Conservation (phyloP, 768 basidiomycete genomes). For the Psilocybe cubensis region DNA sequence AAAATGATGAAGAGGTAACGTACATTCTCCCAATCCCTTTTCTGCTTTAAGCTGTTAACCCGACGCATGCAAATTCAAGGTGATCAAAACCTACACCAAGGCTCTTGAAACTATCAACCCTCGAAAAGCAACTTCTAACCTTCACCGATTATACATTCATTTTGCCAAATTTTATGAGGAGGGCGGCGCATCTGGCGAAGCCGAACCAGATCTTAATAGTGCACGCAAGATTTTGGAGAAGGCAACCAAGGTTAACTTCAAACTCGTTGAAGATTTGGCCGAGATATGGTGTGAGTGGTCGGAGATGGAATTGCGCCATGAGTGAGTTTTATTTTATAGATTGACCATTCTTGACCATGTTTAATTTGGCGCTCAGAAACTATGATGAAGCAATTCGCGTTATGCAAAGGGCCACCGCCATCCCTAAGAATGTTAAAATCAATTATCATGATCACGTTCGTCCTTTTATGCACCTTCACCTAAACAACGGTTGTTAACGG, state of each 20-base stretch:
- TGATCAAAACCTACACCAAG: slow-evolving; percentile 90
- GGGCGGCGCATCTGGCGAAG: slow-evolving; percentile 80
- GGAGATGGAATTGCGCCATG: slow-evolving; percentile 95
- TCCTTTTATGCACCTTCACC: slow-evolving; percentile 3
- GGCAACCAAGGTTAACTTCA: slow-evolving; percentile 90
- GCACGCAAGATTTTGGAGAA: slow-evolving; percentile 94
- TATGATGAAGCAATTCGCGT: slow-evolving; percentile 94
- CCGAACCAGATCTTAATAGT: slow-evolving; percentile 80
- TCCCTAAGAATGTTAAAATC: slow-evolving; percentile 88
- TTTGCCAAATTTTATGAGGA: slow-evolving; percentile 99
- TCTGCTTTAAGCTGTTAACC: not conserved
- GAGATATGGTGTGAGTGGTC: slow-evolving; percentile 99
- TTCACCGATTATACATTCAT: slow-evolving; percentile 90
- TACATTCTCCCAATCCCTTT: not conserved
- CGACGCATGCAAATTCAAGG: slow-evolving; percentile 45
- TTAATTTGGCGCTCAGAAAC: slow-evolving; percentile 58
- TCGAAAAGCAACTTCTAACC: slow-evolving; percentile 86
- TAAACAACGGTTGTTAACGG: not conserved
- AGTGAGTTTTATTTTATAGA: slow-evolving; percentile 55
- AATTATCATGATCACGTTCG: slow-evolving; percentile 94
- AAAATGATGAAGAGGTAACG: slow-evolving; percentile 87
- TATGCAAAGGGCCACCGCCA: slow-evolving; percentile 94
- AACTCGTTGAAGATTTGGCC: slow-evolving; percentile 94
- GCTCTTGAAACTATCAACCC: slow-evolving; percentile 89
- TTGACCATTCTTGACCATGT: not conserved